Base-by-base conservation (phyloP, 2,329 filamentous ascomycete genomes). In the Neurospora crassa region DNA sequence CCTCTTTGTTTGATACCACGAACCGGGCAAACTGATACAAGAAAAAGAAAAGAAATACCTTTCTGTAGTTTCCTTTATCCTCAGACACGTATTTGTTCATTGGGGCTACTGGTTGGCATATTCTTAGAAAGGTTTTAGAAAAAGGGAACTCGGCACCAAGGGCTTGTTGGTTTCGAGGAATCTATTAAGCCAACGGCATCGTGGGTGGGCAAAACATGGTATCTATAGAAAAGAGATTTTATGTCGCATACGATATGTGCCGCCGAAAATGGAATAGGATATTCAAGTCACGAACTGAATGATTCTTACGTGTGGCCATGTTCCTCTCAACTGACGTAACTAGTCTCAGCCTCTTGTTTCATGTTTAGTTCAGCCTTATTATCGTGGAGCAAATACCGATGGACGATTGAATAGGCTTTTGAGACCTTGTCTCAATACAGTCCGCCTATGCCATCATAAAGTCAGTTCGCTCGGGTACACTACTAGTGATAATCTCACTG, bases 71-170 rank as follows among this genome's bases (percentile, higher is more conserved):
- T 59, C 24, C 24, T 59, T 34, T 59, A 59, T 59, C 47, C 47
- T 34, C 53, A 63, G 14, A 34, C 24, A 47, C 0, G 24, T 69
- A 29, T 69, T 70, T 47, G 67, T 69, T 71, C 18, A 41, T 67
- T n/a, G 41, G 72, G 73, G 72, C 72, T 76, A 73, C 72, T 74
- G 72, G 74, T 63, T 73, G 74, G 75, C 73, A 74, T 72, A 69
- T 73, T 73, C 24, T 63, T 63, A 34, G 53, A 63, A 53, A 34
- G 73, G 70, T 72, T 70, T 70, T 71, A 71, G 69, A 73, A 63
- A 63, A 3, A 63, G 53, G 40, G 53, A 42, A 43, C 40, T 67
- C 40, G 67, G 42, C 34, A 68, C 34, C 63, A 72, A 59, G 68
- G 67, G 70, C 70, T 69, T 68, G 43, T 67, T 69, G 71, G 71